Evolutionary conservation across 2,329 filamentous ascomycete species (phyloP).

Genomic region (Diaporthe sp.): DNA sequence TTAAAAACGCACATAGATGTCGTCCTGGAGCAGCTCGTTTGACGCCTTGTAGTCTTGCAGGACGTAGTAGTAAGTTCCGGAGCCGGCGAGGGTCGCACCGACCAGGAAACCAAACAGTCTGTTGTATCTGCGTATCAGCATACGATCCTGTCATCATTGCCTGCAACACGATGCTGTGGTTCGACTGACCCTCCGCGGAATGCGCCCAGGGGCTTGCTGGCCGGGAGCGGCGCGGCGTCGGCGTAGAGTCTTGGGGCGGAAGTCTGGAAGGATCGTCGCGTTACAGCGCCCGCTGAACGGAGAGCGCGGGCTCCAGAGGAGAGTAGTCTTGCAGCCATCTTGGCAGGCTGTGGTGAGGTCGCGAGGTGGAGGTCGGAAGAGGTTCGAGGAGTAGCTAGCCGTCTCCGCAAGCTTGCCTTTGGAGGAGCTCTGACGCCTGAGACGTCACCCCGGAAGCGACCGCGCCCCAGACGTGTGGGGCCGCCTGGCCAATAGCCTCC

Average conservation of each 20-base stretch:
- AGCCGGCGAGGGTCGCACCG: constrained; percentile 83
- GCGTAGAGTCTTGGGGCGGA: constrained; percentile 60
- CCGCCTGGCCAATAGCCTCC: constrained; percentile 33
- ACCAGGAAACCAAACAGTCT: constrained; percentile 94
- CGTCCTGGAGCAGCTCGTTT: constrained; percentile 93
- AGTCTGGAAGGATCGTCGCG: constrained; percentile 63
- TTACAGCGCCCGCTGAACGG: constrained; percentile 49
- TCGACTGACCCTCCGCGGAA: constrained; percentile 71
- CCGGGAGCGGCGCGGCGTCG: constrained; percentile 62
- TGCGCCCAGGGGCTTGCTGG: constrained; percentile 70
- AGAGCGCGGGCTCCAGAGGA: constrained; percentile 54
- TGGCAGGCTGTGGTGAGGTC: constrained; percentile 41
- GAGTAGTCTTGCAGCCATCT: constrained; percentile 64
- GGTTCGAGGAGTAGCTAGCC: constrained; percentile 2
- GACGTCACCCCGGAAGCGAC: constrained; percentile 33
- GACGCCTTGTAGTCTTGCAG: constrained; percentile 93
- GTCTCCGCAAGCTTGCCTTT: constrained; percentile 6
- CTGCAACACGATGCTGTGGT: background rate
- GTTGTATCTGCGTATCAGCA: constrained; percentile 23
- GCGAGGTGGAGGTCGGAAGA: constrained; percentile 15
- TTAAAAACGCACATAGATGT: constrained; percentile 87
- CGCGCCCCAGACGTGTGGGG: constrained; percentile 16
- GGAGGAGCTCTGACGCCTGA: constrained; percentile 27
- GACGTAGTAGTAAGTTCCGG: constrained; percentile 91
- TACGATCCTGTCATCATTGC: background rate